Percentiles rank a stretch among this genome's conserved stretches.
phyloP scores from a whole-genome alignment of 2,329 filamentous ascomycete genomes.

The Colletotrichum liaoningense region DNA sequence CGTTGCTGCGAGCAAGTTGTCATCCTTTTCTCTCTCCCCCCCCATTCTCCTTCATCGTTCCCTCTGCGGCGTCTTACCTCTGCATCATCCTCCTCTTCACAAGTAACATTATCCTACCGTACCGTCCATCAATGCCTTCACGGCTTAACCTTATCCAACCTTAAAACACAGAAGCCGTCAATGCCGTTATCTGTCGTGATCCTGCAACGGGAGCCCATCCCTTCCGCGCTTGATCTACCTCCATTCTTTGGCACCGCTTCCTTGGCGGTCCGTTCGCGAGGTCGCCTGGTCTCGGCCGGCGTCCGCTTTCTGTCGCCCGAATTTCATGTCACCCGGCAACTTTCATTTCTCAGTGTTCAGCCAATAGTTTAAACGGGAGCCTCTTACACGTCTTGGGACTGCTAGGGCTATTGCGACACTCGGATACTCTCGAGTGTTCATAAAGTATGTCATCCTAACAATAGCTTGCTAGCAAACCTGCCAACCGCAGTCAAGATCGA shows the following conservation, averaged over 20 bases:
- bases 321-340: not conserved
- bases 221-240: constrained; percentile 31
- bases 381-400: not conserved
- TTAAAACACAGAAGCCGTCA: constrained; percentile 27
- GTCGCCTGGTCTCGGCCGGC: constrained; percentile 21
- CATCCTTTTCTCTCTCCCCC: not conserved
- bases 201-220: constrained; percentile 42
- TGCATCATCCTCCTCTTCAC: not conserved
- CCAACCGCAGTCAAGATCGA: constrained; percentile 44
- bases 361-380: not conserved
- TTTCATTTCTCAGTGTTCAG: not conserved
- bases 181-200: constrained; percentile 37
- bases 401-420: not conserved
- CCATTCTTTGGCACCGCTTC: constrained; percentile 1
- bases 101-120: not conserved
- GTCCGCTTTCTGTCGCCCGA: constrained; percentile 1
- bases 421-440: too few relatives aligned
- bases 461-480: constrained; percentile 40
- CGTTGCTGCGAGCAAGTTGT: not conserved
- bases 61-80: not conserved
- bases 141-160: constrained; percentile 1
- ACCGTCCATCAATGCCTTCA: not conserved
- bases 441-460: constrained; percentile 23
- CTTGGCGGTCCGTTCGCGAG: constrained; percentile 23
- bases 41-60: not conserved